Percentiles rank a stretch among this genome's conserved stretches.
phyloP scores from a whole-genome alignment of 768 basidiomycete species.

The Boletus fagicola region DNA sequence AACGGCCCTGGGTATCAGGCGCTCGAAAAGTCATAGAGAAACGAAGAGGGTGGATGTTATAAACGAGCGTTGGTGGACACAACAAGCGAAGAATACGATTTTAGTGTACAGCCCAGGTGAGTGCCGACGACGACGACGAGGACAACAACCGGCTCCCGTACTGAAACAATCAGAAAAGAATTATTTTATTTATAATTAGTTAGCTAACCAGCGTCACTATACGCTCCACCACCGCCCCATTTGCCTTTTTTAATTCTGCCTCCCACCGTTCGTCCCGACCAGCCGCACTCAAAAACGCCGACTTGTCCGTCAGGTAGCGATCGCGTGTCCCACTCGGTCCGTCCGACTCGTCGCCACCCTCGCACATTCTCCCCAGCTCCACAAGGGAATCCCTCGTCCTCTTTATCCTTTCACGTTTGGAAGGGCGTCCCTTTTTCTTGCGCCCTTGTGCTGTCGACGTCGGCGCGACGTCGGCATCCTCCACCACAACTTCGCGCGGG shows the following conservation, averaged over 20 bases:
- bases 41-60: slow-evolving; percentile 3
- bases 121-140: slow-evolving; percentile 2
- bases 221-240: slow-evolving; percentile 48
- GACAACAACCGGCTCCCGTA: background rate
- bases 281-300: slow-evolving; percentile 38
- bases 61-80: slow-evolving; percentile 19
- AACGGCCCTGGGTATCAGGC: slow-evolving; percentile 41
- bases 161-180: background rate
- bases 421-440: slow-evolving; percentile 63
- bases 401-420: slow-evolving; percentile 56
- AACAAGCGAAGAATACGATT: background rate
- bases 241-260: slow-evolving; percentile 45
- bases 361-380: slow-evolving; percentile 50
- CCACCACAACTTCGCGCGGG: slow-evolving; percentile 64
- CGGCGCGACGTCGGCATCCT: slow-evolving; percentile 30
- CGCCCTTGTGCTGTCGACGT: slow-evolving; percentile 13
- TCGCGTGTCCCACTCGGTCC: slow-evolving; percentile 33
- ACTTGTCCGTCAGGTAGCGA: slow-evolving; percentile 46
- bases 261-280: slow-evolving; percentile 21
- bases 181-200: background rate
- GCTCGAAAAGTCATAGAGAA: slow-evolving; percentile 24
- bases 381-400: slow-evolving; percentile 51
- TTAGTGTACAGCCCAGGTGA: background rate
- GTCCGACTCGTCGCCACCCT: slow-evolving; percentile 6
- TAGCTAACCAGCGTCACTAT: slow-evolving; percentile 39